Evolutionary conservation across 2,329 filamentous ascomycete genomes (phyloP).

Genomic region (Neofusicoccum sp.): DNA sequence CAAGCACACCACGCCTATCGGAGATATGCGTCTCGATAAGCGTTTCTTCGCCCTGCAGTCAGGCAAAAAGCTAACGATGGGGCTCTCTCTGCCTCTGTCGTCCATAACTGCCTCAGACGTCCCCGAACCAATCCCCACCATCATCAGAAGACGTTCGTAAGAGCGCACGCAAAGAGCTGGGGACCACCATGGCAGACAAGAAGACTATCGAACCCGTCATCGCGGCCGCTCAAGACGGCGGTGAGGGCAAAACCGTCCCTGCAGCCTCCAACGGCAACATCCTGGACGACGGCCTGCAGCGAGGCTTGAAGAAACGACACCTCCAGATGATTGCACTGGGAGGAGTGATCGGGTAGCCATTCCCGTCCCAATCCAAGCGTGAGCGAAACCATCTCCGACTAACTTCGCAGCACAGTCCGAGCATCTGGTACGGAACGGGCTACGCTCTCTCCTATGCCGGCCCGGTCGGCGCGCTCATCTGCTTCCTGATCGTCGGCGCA

Average conservation of each 20-base stretch:
- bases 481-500: constrained; percentile 18
- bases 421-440: constrained; percentile 18
- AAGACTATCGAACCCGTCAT: not conserved
- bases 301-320: constrained; percentile 54
- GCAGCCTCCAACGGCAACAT: not conserved
- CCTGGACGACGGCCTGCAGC: constrained; percentile 21
- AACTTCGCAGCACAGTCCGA: not conserved
- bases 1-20: not conserved
- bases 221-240: not conserved
- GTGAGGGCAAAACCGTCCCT: not conserved
- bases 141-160: no score
- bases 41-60: not conserved
- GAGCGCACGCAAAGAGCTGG: not conserved
- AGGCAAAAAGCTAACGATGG: not conserved
- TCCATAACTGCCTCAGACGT: no score
- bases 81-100: not conserved
- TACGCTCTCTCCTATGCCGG: not conserved
- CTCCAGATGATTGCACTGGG: constrained; percentile 63
- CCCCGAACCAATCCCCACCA: no score
- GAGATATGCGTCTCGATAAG: not conserved
- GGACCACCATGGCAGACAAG: not conserved
- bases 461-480: not conserved
- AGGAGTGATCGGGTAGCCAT: constrained; percentile 21
- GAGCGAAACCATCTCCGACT: not conserved
- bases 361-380: not conserved